These are phyloP conservation scores for Fusarium citri DNA, from an alignment of 2,329 filamentous ascomycete genomes.

Conservation along the genomic window DNA sequence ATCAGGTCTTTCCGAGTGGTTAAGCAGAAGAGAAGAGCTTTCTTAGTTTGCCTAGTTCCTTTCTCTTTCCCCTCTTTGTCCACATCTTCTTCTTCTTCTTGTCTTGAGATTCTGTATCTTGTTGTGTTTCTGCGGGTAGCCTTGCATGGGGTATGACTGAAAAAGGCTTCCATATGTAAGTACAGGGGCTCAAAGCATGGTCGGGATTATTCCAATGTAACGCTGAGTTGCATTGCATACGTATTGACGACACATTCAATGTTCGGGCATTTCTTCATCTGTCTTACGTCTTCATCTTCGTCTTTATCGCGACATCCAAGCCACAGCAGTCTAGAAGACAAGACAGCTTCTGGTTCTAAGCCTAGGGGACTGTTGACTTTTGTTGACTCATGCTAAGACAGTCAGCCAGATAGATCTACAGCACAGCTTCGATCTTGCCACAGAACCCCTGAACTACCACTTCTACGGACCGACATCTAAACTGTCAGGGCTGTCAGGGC, in stretches of 20 bases:
- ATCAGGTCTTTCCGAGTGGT: not conserved
- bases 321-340: not conserved
- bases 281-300: not conserved
- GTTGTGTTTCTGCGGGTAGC: conserved; percentile 20
- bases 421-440: conserved; percentile 21
- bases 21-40: not conserved
- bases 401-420: not conserved
- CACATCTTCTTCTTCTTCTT: not conserved
- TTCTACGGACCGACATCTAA: conserved; percentile 3
- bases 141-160: conserved; percentile 19
- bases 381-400: conserved; percentile 25
- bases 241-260: conserved; percentile 33
- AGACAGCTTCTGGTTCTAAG: not conserved
- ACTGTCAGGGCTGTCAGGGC: not conserved
- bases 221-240: conserved; percentile 28
- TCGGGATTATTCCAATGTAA: conserved; percentile 19
- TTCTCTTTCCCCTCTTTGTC: not conserved
- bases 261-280: conserved; percentile 25
- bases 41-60: not conserved
- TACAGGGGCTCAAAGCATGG: conserved; percentile 27
- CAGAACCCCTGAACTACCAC: conserved; percentile 24
- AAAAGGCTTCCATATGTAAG: conserved; percentile 1
- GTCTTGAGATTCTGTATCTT: not conserved
- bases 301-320: not conserved
- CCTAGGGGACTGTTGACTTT: not conserved